Evolutionary conservation across 2,329 filamentous ascomycete species (phyloP), one percentile per base, ranked within the genome.

Genomic region (Diaporthe aspalathi): DNA sequence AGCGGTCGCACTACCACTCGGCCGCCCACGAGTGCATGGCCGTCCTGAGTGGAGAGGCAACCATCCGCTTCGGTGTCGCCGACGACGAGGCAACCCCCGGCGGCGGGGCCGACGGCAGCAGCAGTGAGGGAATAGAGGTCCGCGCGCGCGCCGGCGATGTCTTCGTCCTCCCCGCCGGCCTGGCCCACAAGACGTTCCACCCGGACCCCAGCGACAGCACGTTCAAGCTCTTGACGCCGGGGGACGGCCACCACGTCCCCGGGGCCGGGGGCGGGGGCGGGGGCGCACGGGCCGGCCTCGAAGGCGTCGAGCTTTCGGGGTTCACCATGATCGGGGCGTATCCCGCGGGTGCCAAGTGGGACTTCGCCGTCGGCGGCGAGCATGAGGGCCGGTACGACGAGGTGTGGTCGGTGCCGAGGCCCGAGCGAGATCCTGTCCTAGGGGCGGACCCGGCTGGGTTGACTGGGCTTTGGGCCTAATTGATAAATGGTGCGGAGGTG

Each of bases 261-360:
- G 77, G 76, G 0, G 60, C 32, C 11, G 35, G 35, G 2, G 35
- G 9, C 16, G 76, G 78, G 1, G 79, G 83, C 70, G 75, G 76
- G 52, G 29, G 11, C 29, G 6, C 45, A 3, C 75, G 78, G 62
- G 75, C 76, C 22, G 81, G 80, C 24, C 76, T 87, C 70, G 76
- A 75, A 7, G 73, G 74, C 1, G 74, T 85, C 1, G 57, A 80
- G 68, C 68, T 86, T 5, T 73, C 76, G 1, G 85, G 85, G 0
- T 89, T 87, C 73, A 86, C 83, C 66, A 89, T 89, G 87, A 84
- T 90, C 77, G 88, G 88, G 0, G 87, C 86, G 5, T 90, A 90
- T 80, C 86, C 86, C 2, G 75, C 75, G 45, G 76, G 74, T 47
- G 79, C 79, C 0, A 77, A 79, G 14, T 89, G 87, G 87, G 86